phyloP scores from a whole-genome alignment of 306 rosid genomes.

The Purshia tridentata region DNA sequence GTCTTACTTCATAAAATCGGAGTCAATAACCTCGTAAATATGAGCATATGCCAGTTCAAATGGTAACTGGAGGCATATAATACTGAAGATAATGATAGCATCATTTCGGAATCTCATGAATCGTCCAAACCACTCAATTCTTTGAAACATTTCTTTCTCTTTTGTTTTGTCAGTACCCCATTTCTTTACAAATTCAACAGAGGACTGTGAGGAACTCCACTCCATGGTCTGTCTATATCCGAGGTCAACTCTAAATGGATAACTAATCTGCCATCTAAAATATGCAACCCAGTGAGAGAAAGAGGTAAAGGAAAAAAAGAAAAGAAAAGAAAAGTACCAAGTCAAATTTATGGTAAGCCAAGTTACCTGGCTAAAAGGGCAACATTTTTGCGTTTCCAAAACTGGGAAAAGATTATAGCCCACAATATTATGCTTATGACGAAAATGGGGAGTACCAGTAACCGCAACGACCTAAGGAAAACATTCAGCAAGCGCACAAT shows the following conservation, averaged over 20 bases:
- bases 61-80: conserved; percentile 93
- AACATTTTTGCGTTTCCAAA: conserved; percentile 92
- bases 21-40: conserved; percentile 65
- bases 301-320: conserved; percentile 8
- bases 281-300: conserved; percentile 14
- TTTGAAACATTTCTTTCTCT: conserved; percentile 67
- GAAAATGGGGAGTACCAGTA: conserved; percentile 77
- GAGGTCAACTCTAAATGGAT: conserved; percentile 46
- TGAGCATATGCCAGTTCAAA: conserved; percentile 97
- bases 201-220: conserved; percentile 45
- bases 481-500: conserved; percentile 18
- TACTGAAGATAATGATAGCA: conserved; percentile 71
- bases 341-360: background rate
- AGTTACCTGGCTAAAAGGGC: conserved; percentile 87
- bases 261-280: conserved; percentile 78
- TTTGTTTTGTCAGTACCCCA: conserved; percentile 56
- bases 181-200: conserved; percentile 49
- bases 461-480: conserved; percentile 61
- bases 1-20: conserved; percentile 73
- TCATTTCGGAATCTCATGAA: conserved; percentile 87
- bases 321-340: conserved; percentile 9
- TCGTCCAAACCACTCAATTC: conserved; percentile 85
- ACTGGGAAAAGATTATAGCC: conserved; percentile 92
- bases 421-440: conserved; percentile 67
- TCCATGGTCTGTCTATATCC: conserved; percentile 53